Percentiles rank a stretch among this genome's conserved stretches.
These are phyloP conservation scores for Paramecium sonneborni DNA, from an alignment of 73 alveolate genomes.

Conservation along the genomic window DNA sequence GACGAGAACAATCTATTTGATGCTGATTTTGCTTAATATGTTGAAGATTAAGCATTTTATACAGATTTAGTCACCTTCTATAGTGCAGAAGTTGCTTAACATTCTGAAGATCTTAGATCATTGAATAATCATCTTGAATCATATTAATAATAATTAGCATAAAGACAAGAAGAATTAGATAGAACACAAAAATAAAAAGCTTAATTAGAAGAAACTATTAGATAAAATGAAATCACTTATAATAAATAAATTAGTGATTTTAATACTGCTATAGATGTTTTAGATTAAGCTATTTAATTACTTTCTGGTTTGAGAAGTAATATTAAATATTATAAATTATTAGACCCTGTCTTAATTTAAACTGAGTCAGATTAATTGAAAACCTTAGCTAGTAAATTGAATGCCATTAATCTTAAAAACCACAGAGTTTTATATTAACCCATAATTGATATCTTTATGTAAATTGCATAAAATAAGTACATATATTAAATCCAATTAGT, in stretches of 20 bases:
- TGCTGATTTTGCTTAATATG: constrained; percentile 28
- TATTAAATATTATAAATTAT: neutral
- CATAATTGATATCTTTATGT: neutral
- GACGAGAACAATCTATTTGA: constrained; percentile 31
- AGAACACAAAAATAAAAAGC: constrained; percentile 15
- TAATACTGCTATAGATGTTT: constrained; percentile 47
- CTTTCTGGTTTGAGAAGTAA: neutral
- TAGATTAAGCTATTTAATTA: constrained; percentile 24
- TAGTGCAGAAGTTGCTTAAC: constrained; percentile 42
- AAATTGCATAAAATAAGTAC: constrained; percentile 7
- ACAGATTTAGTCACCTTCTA: constrained; percentile 37
- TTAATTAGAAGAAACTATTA: neutral
- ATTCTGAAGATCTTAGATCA: neutral
- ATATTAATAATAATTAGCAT: neutral
- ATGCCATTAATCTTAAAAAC: neutral
- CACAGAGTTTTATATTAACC: constrained; percentile 43
- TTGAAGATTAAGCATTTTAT: constrained; percentile 1
- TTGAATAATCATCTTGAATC: neutral
- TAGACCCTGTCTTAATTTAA: constrained; percentile 6
- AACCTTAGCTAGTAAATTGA: neutral
- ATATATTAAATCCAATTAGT: neutral
- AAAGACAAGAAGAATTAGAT: constrained; percentile 23
- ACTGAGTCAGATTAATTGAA: neutral
- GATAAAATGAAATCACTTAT: constrained; percentile 40
- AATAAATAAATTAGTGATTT: constrained; percentile 3